A percentile compares a stretch with the other conserved stretches of the same genome.
These are phyloP conservation scores for Trichoderma polysporum DNA, from an alignment of 2,329 filamentous ascomycete species.

Conservation along the genomic window DNA sequence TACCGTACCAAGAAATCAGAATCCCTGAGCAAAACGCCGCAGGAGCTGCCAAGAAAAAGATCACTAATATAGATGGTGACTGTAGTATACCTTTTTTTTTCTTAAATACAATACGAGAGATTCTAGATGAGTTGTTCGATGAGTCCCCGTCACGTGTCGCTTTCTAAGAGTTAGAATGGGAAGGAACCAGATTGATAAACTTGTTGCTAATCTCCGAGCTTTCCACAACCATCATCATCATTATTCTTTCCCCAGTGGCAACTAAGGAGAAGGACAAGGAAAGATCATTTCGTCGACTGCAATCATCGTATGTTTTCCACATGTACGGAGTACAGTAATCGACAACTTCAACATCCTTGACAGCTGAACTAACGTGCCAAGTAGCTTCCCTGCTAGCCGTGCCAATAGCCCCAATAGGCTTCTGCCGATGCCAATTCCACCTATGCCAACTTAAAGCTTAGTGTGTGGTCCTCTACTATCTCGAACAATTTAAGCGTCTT, in stretches of 20 bases:
- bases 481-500: neutral
- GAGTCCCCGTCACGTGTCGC: neutral
- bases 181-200: neutral
- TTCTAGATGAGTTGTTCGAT: neutral
- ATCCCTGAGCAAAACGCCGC: neutral
- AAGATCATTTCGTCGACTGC: neutral
- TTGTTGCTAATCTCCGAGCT: neutral
- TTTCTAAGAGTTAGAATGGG: neutral
- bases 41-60: neutral
- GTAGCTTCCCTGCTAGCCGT: slow-evolving; percentile 10
- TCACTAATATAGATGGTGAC: neutral
- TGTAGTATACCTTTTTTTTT: neutral
- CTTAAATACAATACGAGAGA: no score
- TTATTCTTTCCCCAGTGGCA: neutral
- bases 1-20: neutral
- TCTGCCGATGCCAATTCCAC: slow-evolving; percentile 17
- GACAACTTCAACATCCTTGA: neutral
- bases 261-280: neutral
- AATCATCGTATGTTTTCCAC: neutral
- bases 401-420: neutral
- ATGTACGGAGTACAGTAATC: neutral
- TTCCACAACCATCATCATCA: neutral
- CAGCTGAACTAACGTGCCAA: slow-evolving; percentile 1
- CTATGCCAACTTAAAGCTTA: neutral
- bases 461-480: neutral